Percentiles rank a stretch among this genome's conserved stretches.
Evolutionary conservation across 768 basidiomycete species (phyloP).

Genomic region (Lactarius psammicola): DNA sequence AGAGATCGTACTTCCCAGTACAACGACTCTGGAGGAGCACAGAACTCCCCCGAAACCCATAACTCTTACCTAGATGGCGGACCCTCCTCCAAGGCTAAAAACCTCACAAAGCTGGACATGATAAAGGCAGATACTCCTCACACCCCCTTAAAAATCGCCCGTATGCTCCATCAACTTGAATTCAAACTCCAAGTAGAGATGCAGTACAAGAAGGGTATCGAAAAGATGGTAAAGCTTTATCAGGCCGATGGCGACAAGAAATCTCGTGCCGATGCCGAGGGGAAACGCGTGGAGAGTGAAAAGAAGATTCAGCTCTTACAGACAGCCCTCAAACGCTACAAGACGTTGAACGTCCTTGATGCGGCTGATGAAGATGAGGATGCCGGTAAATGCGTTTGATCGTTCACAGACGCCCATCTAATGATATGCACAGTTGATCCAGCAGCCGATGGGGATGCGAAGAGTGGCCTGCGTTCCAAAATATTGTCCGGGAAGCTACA

Average conservation of each 20-base stretch:
- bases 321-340: conserved; percentile 91
- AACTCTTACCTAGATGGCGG: conserved; percentile 40
- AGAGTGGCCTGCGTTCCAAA: conserved; percentile 90
- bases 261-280: conserved; percentile 87
- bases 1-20: conserved; percentile 25
- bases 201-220: conserved; percentile 97
- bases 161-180: conserved; percentile 97
- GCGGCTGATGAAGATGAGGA: conserved; percentile 82
- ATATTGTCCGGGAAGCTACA: conserved; percentile 90
- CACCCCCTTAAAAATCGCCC: conserved; percentile 93
- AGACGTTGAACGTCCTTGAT: conserved; percentile 91
- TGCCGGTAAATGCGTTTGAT: conserved; percentile 44
- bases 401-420: background rate
- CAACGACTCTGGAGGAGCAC: conserved; percentile 23
- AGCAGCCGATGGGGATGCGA: conserved; percentile 68
- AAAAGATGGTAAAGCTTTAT: conserved; percentile 98
- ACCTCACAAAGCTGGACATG: conserved; percentile 84
- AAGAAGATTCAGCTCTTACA: conserved; percentile 94
- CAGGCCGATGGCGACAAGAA: conserved; percentile 97
- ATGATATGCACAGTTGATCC: conserved; percentile 24
- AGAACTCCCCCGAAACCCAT: conserved; percentile 32
- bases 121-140: conserved; percentile 97
- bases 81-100: conserved; percentile 52
- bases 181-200: conserved; percentile 98
- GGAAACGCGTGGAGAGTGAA: conserved; percentile 91